Base-by-base conservation (phyloP, 345 rosid genomes). In the Moringa oleifera region DNA sequence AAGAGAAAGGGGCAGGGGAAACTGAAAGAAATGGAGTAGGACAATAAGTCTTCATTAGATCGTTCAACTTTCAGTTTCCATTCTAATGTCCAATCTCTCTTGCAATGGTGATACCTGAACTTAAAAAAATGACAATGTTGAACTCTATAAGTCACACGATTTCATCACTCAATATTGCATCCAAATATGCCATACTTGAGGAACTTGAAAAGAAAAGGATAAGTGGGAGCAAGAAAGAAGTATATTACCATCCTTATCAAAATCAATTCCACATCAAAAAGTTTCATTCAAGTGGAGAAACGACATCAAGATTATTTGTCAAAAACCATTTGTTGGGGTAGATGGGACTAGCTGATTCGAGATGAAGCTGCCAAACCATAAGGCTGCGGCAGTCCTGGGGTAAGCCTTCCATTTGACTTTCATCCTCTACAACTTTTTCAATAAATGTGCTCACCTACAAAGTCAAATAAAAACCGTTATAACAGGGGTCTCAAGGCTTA, bases 391-490 rank as follows among this genome's bases (percentile, higher is more conserved):
- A 81, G 53, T 75, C 37, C 18, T 70, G 75, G 41, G 28, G 68
- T 22, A 81, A 70, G 69, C 87, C 79, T 66, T 86, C 92, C 92
- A 83, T 81, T 68, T 81, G 87, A 71, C 81, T 81, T 63, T 86
- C 92, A 71, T 86, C 92, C 75, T 86, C 87, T 70, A 86, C 87
- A 58, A 81, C 57, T 71, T 81, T 87, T 66, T 86, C 87, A 11
- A 86, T 60, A 46, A 83, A 78, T 20, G 71, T 51, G 58, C 81
- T 76, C 9, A 61, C 82, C 92, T 83, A 77, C 61, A 76, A 16
- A 59, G 21, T 58, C 22, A 69, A 52, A 47, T 41, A 53, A 21
- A 45, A 54, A 45, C 46, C 36, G 18, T 7, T 33, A 31, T n/a
- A 1, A 51, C 11, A 51, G 23, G 23, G 8, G 4, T 7, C 2